These are phyloP conservation scores for Excoecaria agallocha DNA, from an alignment of 345 rosid species.

Conservation along the genomic window DNA sequence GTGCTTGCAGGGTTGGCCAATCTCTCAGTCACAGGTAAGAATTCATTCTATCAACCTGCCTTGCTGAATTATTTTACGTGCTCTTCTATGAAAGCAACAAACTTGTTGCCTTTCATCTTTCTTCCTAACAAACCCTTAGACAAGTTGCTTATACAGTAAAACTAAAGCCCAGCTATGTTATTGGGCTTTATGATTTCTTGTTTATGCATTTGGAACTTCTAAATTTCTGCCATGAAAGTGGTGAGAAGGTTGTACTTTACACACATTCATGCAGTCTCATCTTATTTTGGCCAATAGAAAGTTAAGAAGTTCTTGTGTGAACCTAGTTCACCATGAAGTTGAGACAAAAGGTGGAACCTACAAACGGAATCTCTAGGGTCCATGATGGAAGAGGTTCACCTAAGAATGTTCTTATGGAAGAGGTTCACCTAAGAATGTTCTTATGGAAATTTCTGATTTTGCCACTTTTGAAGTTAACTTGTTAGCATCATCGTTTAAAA, in stretches of 20 bases:
- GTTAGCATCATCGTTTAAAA: not conserved
- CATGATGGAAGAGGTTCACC: not conserved
- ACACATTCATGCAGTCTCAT: too few species aligned
- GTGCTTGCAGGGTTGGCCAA: conserved; percentile 70
- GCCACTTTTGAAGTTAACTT: not conserved
- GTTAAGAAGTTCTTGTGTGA: too few species aligned
- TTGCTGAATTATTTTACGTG: conserved; percentile 10
- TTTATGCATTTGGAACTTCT: not conserved
- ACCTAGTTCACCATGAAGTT: too few species aligned
- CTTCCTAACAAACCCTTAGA: not conserved
- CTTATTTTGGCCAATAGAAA: too few species aligned
- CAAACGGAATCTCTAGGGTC: not conserved
- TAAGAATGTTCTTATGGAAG: not conserved
- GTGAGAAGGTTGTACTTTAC: not conserved
- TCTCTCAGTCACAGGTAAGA: conserved; percentile 80
- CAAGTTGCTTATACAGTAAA: not conserved
- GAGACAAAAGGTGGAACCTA: too few species aligned
- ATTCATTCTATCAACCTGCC: conserved; percentile 29
- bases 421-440: not conserved
- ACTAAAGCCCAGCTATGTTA: not conserved
- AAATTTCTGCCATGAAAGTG: not conserved
- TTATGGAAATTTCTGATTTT: not conserved
- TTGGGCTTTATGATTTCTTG: not conserved
- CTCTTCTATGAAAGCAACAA: not conserved
- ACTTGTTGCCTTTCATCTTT: not conserved